A percentile compares a stretch with the other conserved stretches of the same genome.
Evolutionary conservation across 345 rosid species (phyloP).

Genomic region (Boechera divaricarpa): DNA sequence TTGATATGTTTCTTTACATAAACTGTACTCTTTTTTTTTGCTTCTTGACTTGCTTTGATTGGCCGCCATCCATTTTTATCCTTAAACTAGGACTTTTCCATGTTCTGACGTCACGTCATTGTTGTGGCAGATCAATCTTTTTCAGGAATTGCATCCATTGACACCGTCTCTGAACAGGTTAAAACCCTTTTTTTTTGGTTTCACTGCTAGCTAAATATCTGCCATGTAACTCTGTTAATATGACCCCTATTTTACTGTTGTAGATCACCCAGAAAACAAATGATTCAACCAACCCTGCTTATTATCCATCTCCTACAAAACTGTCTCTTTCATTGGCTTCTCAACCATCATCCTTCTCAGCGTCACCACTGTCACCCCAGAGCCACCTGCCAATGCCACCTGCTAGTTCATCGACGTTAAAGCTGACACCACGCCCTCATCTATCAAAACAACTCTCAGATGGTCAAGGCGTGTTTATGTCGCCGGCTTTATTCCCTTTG

Average conservation of each 20-base stretch:
- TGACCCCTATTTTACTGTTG: conserved; percentile 23
- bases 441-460: conserved; percentile 53
- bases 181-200: conserved; percentile 19
- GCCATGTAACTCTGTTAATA: conserved; percentile 1
- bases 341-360: conserved; percentile 57
- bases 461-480: conserved; percentile 1
- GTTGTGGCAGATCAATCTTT: conserved; percentile 69
- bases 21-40: conserved; percentile 19
- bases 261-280: conserved; percentile 44
- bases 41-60: conserved; percentile 9
- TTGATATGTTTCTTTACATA: conserved; percentile 24
- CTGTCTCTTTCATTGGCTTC: conserved; percentile 65
- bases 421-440: conserved; percentile 46
- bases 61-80: conserved; percentile 1
- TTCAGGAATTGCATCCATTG: conserved; percentile 63
- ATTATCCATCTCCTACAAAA: conserved; percentile 60
- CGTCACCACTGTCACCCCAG: conserved; percentile 56
- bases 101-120: conserved; percentile 3
- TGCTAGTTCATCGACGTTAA: conserved; percentile 51
- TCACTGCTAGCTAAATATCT: background rate
- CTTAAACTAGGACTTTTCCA: conserved; percentile 11
- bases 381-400: conserved; percentile 52
- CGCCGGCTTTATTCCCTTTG: no score
- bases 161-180: conserved; percentile 68
- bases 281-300: conserved; percentile 53